phyloP scores from a whole-genome alignment of 2,329 filamentous ascomycete genomes.

The Alternaria longipes region DNA sequence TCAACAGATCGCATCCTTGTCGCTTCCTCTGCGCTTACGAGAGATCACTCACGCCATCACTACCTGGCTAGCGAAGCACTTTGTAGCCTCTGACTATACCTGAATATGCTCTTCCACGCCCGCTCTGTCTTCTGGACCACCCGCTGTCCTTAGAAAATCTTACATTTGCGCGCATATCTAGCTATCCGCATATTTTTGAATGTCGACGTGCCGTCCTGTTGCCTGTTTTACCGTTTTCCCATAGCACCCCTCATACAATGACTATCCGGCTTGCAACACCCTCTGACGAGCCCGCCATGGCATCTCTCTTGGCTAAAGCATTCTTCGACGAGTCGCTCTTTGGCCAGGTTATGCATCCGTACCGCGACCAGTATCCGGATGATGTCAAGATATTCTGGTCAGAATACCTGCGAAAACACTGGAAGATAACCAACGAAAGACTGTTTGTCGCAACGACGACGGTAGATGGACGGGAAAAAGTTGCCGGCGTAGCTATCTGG shows the following conservation, averaged over 20 bases:
- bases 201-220: background rate
- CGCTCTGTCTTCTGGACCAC: background rate
- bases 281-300: constrained; percentile 32
- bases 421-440: constrained; percentile 20
- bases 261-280: constrained; percentile 28
- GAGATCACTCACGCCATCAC: background rate
- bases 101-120: background rate
- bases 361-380: constrained; percentile 34
- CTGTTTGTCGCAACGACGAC: constrained; percentile 23
- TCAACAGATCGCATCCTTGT: background rate
- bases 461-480: constrained; percentile 16
- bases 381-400: constrained; percentile 39
- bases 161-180: background rate
- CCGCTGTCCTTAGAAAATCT: background rate
- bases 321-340: constrained; percentile 46
- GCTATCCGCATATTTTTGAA: background rate
- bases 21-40: background rate
- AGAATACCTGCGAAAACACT: constrained; percentile 24
- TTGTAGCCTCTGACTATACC: background rate
- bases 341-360: constrained; percentile 39
- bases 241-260: constrained; percentile 15
- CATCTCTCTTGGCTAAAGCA: constrained; percentile 27
- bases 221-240: background rate
- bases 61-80: background rate
- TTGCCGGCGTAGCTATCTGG: constrained; percentile 35